A percentile compares a stretch with the other conserved stretches of the same genome.
These are phyloP conservation scores for Ceratobasidium sp. DNA, from an alignment of 1,284 basidiomycete genomes.

Conservation along the genomic window DNA sequence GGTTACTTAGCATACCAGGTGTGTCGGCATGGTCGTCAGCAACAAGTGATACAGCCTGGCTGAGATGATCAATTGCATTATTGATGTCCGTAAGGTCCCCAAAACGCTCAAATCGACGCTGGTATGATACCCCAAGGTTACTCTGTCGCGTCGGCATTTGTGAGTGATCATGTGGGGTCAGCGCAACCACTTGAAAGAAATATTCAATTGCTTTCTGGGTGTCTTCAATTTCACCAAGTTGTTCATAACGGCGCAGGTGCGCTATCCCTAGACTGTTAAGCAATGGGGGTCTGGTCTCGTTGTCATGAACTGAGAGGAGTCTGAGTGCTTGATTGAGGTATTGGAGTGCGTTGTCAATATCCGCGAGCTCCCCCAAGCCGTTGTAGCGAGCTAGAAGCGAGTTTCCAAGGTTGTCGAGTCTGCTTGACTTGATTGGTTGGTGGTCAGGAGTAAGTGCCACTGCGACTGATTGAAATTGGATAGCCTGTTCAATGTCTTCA, in stretches of 20 bases:
- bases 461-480: not conserved
- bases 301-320: too few relatives aligned
- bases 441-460: not conserved
- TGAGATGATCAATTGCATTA: not conserved
- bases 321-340: not conserved
- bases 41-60: not conserved
- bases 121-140: slow-evolving; percentile 26
- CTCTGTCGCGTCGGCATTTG: not conserved
- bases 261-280: not conserved
- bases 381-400: not conserved
- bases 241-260: not conserved
- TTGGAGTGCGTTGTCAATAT: not conserved
- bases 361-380: not conserved
- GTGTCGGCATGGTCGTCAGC: not conserved
- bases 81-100: not conserved
- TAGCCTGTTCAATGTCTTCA: not conserved
- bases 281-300: too few relatives aligned
- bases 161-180: slow-evolving; percentile 10
- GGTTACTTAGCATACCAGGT: not conserved
- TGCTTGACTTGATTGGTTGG: not conserved
- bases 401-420: not conserved
- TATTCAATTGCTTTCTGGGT: not conserved
- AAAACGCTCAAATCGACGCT: not conserved
- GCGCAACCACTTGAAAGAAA: not conserved
- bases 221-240: not conserved